Conservation (phyloP, 129 eudicot species). For the Flaveria brownii region DNA sequence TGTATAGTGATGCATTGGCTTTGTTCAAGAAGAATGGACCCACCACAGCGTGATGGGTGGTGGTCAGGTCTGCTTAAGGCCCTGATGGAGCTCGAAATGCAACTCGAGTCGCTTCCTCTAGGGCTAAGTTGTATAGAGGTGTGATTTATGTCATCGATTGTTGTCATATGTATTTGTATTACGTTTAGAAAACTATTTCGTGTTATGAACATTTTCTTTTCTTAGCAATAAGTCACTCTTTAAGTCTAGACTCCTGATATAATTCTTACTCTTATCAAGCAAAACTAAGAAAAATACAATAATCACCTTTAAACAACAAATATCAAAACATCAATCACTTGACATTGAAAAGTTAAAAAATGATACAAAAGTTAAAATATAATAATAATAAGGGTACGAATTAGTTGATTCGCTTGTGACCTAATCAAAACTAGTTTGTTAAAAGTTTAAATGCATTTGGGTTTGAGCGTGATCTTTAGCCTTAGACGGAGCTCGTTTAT, state of each 20-base stretch:
- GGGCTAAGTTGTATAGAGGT: slow-evolving; percentile 38
- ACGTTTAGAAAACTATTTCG: slow-evolving; percentile 7
- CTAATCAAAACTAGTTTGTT: too few relatives aligned
- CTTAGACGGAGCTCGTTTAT: too few relatives aligned
- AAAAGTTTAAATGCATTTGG: too few relatives aligned
- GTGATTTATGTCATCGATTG: slow-evolving; percentile 33
- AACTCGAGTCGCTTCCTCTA: slow-evolving; percentile 8
- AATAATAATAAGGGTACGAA: too few relatives aligned
- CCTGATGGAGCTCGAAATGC: slow-evolving; percentile 27
- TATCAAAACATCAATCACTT: too few relatives aligned
- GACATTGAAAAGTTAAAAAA: too few relatives aligned
- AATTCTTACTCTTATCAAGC: too few relatives aligned
- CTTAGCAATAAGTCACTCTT: not conserved
- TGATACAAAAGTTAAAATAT: too few relatives aligned
- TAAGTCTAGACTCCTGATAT: not conserved
- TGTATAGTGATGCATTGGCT: slow-evolving; percentile 83
- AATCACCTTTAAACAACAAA: too few relatives aligned
- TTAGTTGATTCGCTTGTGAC: too few relatives aligned
- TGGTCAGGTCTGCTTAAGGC: not conserved
- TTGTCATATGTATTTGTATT: slow-evolving; percentile 22
- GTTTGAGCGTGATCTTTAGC: too few relatives aligned
- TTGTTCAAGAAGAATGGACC: slow-evolving; percentile 67
- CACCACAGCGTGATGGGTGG: slow-evolving; percentile 43
- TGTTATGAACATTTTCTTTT: not conserved
- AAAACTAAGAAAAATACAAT: too few relatives aligned